A percentile compares a stretch with the other conserved stretches of the same genome.
Evolutionary conservation across 768 basidiomycete genomes (phyloP).

Genomic region (Termitomyces sp.): DNA sequence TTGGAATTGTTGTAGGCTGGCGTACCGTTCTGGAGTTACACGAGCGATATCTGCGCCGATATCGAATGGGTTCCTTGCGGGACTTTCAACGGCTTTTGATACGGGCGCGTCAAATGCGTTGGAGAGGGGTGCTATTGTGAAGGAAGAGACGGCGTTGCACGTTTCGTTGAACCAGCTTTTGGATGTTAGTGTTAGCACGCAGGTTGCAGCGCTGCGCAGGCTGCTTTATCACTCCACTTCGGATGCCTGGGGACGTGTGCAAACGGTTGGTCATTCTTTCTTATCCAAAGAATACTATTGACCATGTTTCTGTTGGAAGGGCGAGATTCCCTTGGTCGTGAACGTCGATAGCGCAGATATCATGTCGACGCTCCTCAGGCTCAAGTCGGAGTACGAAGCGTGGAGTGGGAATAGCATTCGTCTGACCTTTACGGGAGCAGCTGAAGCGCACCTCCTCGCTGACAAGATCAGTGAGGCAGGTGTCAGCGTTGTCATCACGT

Average conservation of each 20-base stretch:
- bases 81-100: constrained; percentile 62
- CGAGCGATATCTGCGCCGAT: constrained; percentile 61
- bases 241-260: constrained; percentile 35
- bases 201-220: constrained; percentile 54
- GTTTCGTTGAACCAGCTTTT: constrained; percentile 39
- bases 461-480: constrained; percentile 56
- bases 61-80: constrained; percentile 54
- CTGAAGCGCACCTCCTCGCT: constrained; percentile 65
- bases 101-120: constrained; percentile 59
- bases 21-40: constrained; percentile 75
- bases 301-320: constrained; percentile 31
- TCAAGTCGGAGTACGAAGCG: constrained; percentile 55
- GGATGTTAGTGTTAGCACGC: constrained; percentile 56
- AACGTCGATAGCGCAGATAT: constrained; percentile 70
- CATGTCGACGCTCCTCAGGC: constrained; percentile 64
- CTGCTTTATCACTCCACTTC: constrained; percentile 36
- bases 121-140: constrained; percentile 61
- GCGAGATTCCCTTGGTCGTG: constrained; percentile 62
- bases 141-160: constrained; percentile 66
- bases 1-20: constrained; percentile 44
- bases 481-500: constrained; percentile 71
- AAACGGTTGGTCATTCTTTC: constrained; percentile 29
- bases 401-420: constrained; percentile 28
- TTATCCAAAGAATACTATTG: constrained; percentile 13
- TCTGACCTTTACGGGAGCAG: constrained; percentile 58